Percentiles rank a stretch among this genome's conserved stretches.
These are phyloP conservation scores for Aspergillus olivimuriae DNA, from an alignment of 495 filamentous ascomycete genomes.

Conservation along the genomic window DNA sequence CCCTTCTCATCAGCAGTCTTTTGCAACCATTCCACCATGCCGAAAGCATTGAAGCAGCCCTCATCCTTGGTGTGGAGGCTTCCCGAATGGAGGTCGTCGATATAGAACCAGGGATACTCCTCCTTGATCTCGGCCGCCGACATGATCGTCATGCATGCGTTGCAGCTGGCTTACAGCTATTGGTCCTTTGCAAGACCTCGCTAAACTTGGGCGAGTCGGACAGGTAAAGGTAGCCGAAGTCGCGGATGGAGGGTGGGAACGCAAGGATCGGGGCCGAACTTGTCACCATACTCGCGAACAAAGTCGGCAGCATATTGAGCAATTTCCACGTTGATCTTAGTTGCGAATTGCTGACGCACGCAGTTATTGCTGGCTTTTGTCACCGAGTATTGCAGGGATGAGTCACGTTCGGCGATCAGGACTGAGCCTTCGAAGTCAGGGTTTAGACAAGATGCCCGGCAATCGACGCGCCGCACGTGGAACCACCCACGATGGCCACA, in stretches of 20 bases:
- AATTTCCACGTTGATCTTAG: slow-evolving; percentile 1
- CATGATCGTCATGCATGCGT: neutral
- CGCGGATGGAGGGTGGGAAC: neutral
- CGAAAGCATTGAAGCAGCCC: slow-evolving; percentile 1
- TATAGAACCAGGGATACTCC: slow-evolving; percentile 1
- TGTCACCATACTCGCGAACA: neutral
- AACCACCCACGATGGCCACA: slow-evolving; percentile 2
- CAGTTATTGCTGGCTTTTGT: slow-evolving; percentile 6
- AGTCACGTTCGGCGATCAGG: slow-evolving; percentile 1
- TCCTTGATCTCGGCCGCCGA: neutral
- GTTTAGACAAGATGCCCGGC: slow-evolving; percentile 1
- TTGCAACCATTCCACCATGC: slow-evolving; percentile 3
- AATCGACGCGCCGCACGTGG: slow-evolving; percentile 1
- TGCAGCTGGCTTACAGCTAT: neutral
- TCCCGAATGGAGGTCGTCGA: neutral
- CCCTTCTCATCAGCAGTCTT: neutral
- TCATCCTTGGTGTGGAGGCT: slow-evolving; percentile 1
- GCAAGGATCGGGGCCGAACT: neutral
- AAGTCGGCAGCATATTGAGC: slow-evolving; percentile 3
- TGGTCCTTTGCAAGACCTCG: slow-evolving; percentile 1
- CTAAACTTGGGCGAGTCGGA: neutral
- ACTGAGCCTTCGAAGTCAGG: slow-evolving; percentile 2
- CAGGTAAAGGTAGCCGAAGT: slow-evolving; percentile 2
- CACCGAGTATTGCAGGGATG: slow-evolving; percentile 1
- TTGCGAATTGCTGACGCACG: slow-evolving; percentile 6